A percentile compares a stretch with the other conserved stretches of the same genome.
These are phyloP conservation scores for Chamaenerion angustifolium DNA, from an alignment of 345 rosid genomes.

Conservation along the genomic window DNA sequence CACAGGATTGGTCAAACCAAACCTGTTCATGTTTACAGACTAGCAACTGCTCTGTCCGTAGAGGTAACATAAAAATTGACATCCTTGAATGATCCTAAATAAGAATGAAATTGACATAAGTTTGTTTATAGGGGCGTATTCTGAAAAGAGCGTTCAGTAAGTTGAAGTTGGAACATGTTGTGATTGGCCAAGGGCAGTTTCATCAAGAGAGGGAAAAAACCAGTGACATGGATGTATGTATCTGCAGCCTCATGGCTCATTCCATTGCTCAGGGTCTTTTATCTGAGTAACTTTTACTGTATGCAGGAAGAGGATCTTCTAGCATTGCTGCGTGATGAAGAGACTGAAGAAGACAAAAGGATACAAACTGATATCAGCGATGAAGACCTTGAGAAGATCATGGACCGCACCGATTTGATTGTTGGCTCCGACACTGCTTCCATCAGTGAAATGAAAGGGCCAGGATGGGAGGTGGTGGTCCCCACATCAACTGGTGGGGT, in stretches of 20 bases:
- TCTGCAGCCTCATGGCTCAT: neutral
- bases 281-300: no score
- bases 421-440: constrained; percentile 12
- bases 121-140: constrained; percentile 54
- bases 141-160: constrained; percentile 82
- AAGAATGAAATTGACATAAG: neutral
- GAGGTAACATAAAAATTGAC: constrained; percentile 34
- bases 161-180: constrained; percentile 95
- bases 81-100: no score
- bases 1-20: constrained; percentile 97
- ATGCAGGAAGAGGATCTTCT: constrained; percentile 72
- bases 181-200: constrained; percentile 83
- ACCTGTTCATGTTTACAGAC: constrained; percentile 97
- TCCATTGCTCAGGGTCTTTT: neutral
- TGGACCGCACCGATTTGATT: constrained; percentile 69
- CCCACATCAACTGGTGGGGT: constrained; percentile 57
- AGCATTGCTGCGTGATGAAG: constrained; percentile 57
- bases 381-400: constrained; percentile 51
- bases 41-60: constrained; percentile 76
- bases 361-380: constrained; percentile 77
- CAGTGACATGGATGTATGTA: constrained; percentile 32
- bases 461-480: constrained; percentile 97
- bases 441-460: constrained; percentile 37
- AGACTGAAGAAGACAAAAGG: constrained; percentile 76
- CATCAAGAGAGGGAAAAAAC: constrained; percentile 60